Evolutionary conservation across 1,139 yeast genomes (phyloP).

Genomic region (Zhuliangozyma blackwelliae): DNA sequence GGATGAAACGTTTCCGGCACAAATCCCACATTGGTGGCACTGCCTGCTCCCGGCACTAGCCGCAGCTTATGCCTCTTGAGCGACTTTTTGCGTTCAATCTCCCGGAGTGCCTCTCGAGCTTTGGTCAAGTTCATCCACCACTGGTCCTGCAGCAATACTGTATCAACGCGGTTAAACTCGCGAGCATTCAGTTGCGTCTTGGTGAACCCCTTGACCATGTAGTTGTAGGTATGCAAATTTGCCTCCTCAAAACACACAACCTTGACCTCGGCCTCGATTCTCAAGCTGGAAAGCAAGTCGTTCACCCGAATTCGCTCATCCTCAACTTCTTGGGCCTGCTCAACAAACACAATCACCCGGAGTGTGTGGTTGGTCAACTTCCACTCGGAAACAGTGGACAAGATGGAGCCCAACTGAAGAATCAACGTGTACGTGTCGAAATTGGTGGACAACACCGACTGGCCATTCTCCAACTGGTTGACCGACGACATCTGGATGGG

Average conservation of each 20-base stretch:
- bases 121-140: conserved; percentile 67
- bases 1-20: conserved; percentile 17
- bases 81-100: conserved; percentile 26
- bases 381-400: conserved; percentile 93
- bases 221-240: conserved; percentile 62
- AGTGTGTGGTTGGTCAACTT: conserved; percentile 59
- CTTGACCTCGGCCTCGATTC: conserved; percentile 76
- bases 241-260: conserved; percentile 67
- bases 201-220: conserved; percentile 63
- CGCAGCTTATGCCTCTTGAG: conserved; percentile 11
- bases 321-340: conserved; percentile 59
- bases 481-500: conserved; percentile 96
- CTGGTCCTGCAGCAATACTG: conserved; percentile 33
- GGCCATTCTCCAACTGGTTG: conserved; percentile 60
- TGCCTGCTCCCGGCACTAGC: not conserved
- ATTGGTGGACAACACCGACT: conserved; percentile 74
- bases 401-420: conserved; percentile 85
- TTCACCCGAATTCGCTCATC: conserved; percentile 64
- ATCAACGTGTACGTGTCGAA: conserved; percentile 93
- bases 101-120: conserved; percentile 46
- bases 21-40: conserved; percentile 4
- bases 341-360: conserved; percentile 88
- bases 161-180: conserved; percentile 30
- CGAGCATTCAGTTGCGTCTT: conserved; percentile 23
- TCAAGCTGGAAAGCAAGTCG: conserved; percentile 62